A percentile compares a stretch with the other conserved stretches of the same genome.
Evolutionary conservation across 257 asterid species (phyloP).

Genomic region (Solanum chmielewskii): DNA sequence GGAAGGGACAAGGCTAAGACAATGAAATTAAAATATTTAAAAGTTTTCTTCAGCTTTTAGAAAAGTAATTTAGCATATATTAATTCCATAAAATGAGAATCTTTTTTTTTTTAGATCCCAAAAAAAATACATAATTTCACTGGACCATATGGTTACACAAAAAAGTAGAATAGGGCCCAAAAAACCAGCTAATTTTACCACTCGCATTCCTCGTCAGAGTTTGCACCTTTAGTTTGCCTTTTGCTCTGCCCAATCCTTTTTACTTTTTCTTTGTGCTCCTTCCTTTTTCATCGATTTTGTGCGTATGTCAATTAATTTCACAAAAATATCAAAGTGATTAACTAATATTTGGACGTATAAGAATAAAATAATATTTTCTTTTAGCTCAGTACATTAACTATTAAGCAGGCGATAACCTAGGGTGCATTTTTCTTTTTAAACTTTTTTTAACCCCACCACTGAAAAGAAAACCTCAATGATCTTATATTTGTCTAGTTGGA

Average conservation of each 20-base stretch:
- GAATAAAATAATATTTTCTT: background rate
- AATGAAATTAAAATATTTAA: background rate
- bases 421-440: background rate
- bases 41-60: background rate
- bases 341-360: background rate
- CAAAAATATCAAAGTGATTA: background rate
- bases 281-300: background rate
- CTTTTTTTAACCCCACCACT: background rate
- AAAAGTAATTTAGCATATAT: background rate
- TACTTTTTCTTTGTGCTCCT: background rate
- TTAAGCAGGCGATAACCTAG: too few species aligned
- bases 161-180: background rate
- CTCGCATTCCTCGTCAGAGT: conserved; percentile 6
- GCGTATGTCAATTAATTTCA: background rate
- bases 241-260: background rate
- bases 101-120: background rate
- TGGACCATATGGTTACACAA: background rate
- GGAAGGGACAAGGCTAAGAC: background rate
- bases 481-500: background rate
- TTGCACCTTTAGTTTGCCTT: background rate
- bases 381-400: background rate
- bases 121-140: background rate
- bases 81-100: background rate
- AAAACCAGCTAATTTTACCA: conserved; percentile 15
- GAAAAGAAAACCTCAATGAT: background rate